phyloP scores from a whole-genome alignment of 768 basidiomycete species.

The Suillus brevipes region DNA sequence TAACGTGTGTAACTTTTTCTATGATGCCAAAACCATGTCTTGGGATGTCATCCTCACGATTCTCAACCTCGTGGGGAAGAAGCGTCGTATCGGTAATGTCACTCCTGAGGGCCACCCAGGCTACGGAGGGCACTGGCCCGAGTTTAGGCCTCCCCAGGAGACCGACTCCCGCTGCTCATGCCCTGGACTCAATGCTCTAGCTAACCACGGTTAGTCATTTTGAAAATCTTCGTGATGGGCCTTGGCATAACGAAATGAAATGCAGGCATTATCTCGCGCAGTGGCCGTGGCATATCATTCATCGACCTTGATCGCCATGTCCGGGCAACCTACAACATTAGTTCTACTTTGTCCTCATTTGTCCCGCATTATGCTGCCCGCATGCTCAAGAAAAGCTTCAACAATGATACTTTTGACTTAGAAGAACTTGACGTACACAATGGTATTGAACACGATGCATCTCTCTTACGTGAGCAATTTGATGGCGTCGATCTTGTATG shows the following conservation, averaged over 20 bases:
- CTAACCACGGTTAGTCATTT: neutral
- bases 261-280: neutral
- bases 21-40: neutral
- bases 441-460: neutral
- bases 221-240: neutral
- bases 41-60: neutral
- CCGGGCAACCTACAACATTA: neutral
- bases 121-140: neutral
- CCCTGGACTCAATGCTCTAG: neutral
- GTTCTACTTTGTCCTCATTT: neutral
- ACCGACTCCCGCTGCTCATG: neutral
- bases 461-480: constrained; percentile 1
- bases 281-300: neutral
- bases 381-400: neutral
- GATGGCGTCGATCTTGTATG: neutral
- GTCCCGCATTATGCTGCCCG: neutral
- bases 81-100: neutral
- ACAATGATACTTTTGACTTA: neutral
- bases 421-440: neutral
- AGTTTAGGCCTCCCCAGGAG: neutral
- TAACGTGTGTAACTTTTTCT: neutral
- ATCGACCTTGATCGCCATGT: neutral
- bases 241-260: neutral
- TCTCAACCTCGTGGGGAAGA: neutral
- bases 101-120: neutral